Conservation (phyloP, 169 alveolate genomes). For the Plasmodium reichenowi region DNA sequence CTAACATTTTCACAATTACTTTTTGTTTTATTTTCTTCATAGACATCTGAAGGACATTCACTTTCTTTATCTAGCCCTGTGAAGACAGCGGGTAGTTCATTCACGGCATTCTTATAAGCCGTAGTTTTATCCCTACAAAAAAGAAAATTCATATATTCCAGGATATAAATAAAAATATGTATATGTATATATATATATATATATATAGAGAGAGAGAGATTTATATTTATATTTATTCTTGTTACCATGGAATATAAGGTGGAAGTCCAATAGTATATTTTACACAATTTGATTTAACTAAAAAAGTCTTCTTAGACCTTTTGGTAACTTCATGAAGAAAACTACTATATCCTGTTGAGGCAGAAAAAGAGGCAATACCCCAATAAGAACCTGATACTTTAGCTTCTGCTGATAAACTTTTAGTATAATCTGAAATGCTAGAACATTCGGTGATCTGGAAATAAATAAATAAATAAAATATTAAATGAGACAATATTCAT, state of each 20-base stretch:
- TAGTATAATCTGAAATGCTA: constrained; percentile 81
- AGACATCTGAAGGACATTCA: constrained; percentile 81
- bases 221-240: background rate
- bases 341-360: constrained; percentile 85
- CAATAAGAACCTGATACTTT: constrained; percentile 79
- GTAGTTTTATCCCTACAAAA: constrained; percentile 77
- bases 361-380: constrained; percentile 84
- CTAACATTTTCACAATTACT: constrained; percentile 79
- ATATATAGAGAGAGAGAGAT: too few relatives aligned
- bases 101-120: constrained; percentile 83
- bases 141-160: background rate
- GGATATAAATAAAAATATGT: too few relatives aligned
- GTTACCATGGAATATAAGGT: constrained; percentile 71
- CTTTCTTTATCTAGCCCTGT: constrained; percentile 76
- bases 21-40: constrained; percentile 77
- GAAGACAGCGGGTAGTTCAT: constrained; percentile 80
- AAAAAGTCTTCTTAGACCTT: constrained; percentile 79
- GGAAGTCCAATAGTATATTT: constrained; percentile 88
- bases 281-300: constrained; percentile 87
- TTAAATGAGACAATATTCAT: too few relatives aligned
- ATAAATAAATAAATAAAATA: background rate
- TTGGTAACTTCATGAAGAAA: constrained; percentile 79
- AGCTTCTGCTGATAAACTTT: constrained; percentile 86
- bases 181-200: too few relatives aligned
- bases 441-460: constrained; percentile 53